Evolutionary conservation across 75 land plant genomes (phyloP).

Genomic region (Adiantum capillusveneris): DNA sequence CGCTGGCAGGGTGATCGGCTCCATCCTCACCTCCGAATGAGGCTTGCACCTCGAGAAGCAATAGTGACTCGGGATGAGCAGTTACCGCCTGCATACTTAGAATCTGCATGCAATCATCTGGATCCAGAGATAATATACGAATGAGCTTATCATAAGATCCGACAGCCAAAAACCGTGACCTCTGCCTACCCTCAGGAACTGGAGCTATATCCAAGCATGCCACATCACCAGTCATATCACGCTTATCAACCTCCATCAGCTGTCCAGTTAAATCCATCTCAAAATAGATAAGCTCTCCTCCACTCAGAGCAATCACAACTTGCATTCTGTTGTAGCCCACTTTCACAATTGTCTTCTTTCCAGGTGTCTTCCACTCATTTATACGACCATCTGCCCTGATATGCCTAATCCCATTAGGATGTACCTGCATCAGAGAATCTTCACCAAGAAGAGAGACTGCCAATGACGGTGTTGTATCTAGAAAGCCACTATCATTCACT

Average conservation of each 20-base stretch:
- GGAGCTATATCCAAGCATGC: conserved; percentile 98
- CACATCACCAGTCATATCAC: conserved; percentile 95
- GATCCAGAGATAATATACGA: conserved; percentile 89
- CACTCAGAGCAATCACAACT: conserved; percentile 93
- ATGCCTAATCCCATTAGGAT: conserved; percentile 96
- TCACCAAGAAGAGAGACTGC: conserved; percentile 93
- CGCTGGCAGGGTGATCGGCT: conserved; percentile 96
- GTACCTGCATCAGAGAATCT: conserved; percentile 99
- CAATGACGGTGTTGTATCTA: conserved; percentile 94
- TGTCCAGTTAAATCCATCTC: conserved; percentile 97
- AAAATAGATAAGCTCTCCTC: conserved; percentile 94
- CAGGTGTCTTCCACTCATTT: conserved; percentile 99
- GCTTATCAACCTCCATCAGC: conserved; percentile 92
- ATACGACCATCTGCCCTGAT: conserved; percentile 94
- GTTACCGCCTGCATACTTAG: conserved; percentile 90
- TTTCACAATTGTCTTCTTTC: conserved; percentile 89
- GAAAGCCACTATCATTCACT: conserved; percentile 97
- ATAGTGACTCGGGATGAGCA: conserved; percentile 92
- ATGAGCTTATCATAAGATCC: conserved; percentile 94
- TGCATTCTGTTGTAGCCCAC: conserved; percentile 96
- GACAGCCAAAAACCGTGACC: conserved; percentile 94
- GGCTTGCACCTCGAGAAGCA: conserved; percentile 93
- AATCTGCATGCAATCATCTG: conserved; percentile 96
- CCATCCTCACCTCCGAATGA: conserved; percentile 95
- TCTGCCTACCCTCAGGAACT: conserved; percentile 96